Evolutionary conservation across 1,139 yeast species (phyloP).

Genomic region (Kluyveromyces sp.): DNA sequence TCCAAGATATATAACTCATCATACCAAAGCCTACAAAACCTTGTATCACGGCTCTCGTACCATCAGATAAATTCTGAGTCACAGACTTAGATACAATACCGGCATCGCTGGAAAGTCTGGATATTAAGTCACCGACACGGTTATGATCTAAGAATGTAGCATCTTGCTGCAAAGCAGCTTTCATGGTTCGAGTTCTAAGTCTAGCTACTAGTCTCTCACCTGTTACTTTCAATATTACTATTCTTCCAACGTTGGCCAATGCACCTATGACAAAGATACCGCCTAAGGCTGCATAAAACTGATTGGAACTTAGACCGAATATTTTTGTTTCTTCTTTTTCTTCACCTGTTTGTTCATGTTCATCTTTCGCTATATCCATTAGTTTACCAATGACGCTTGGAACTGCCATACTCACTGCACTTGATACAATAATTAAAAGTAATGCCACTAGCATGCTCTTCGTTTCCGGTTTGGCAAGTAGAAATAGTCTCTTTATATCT

Average conservation of each 20-base stretch:
- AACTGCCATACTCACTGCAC: conserved; percentile 62
- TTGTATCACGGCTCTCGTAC: conserved; percentile 71
- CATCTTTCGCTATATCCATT: conserved; percentile 42
- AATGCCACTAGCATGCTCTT: conserved; percentile 52
- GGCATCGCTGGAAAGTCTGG: conserved; percentile 82
- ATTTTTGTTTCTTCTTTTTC: conserved; percentile 16
- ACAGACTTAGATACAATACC: conserved; percentile 81
- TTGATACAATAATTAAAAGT: conserved; percentile 49
- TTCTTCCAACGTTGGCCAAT: conserved; percentile 70
- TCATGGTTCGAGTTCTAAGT: conserved; percentile 67
- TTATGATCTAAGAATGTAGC: conserved; percentile 87
- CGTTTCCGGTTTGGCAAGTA: conserved; percentile 46
- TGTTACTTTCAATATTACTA: conserved; percentile 61
- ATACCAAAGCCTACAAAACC: conserved; percentile 79
- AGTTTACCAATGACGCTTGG: conserved; percentile 81
- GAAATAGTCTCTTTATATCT: conserved; percentile 42
- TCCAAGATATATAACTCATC: conserved; percentile 86
- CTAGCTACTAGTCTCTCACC: conserved; percentile 88
- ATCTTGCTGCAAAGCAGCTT: conserved; percentile 75
- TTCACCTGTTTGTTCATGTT: conserved; percentile 9
- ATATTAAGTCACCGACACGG: conserved; percentile 87
- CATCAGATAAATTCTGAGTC: conserved; percentile 87
- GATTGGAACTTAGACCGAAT: conserved; percentile 44
- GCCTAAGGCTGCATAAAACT: conserved; percentile 43
- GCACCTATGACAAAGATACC: conserved; percentile 67